Base-by-base conservation (phyloP, 176 grass and related monocot species). In the Avena insularis region DNA sequence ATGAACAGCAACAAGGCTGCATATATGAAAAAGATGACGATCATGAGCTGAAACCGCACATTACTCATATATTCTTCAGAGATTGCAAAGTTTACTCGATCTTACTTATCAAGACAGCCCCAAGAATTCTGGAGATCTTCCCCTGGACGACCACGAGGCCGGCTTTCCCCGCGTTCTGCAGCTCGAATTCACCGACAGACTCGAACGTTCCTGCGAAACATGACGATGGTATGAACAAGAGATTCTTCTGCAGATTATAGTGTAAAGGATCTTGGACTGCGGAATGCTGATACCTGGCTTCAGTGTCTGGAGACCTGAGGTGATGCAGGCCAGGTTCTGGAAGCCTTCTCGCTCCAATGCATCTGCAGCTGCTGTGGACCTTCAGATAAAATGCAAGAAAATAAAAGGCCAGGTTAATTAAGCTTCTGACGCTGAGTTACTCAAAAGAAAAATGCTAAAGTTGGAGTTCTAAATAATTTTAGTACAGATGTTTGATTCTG, bases 91-190 rank as follows among this genome's bases (percentile, higher is more conserved):
- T 35, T 33, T 12, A 53, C 50, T 7, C 16, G 0, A 75, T 75
- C 93, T 89, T 90, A 98, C 96, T 92, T 89, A 98, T 92, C 76
- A 98, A 75, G 19, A 98, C 79, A 65, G 96, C 93, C 35, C 96
- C 96, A 50, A 95, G 90, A 68, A 98, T 92, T 23, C 72, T 85
- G 50, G 96, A 98, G 76, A 98, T 94, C 87, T 98, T 98, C 53
- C 96, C 96, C 84, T 98, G 96, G 51, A 98, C 5, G 9, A 89
- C 88, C 63, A 96, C 89, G 54, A 98, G 94, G 19, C 96, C 96
- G 3, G 92, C 96, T 87, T 98, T 98, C 8, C 96, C 96, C 0
- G 96, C 93, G 64, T 96, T 88, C 84, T 96, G 76, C 36, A 98
- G 75, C 82, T 96, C 90, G 29, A 58, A 90, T 91, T 92, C 85